These are phyloP conservation scores for Ilyonectria mors-panacis DNA, from an alignment of 2,329 filamentous ascomycete genomes.

Conservation along the genomic window DNA sequence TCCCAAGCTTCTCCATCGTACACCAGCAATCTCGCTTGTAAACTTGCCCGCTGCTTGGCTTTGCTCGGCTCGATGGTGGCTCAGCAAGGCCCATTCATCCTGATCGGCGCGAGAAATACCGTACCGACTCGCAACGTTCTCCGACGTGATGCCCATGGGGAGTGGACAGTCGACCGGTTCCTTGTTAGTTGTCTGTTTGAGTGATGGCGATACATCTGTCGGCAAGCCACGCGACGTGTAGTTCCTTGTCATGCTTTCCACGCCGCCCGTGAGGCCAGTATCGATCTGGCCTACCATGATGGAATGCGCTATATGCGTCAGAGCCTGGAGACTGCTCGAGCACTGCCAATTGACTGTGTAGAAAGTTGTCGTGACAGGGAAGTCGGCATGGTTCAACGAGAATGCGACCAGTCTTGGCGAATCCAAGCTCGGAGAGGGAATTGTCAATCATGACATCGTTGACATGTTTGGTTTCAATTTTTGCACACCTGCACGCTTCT, in stretches of 20 bases:
- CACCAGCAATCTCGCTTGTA: slow-evolving; percentile 58
- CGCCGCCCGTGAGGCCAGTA: slow-evolving; percentile 85
- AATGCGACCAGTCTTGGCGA: slow-evolving; percentile 91
- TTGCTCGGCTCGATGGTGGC: slow-evolving; percentile 78
- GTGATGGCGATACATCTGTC: slow-evolving; percentile 79
- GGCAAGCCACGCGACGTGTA: slow-evolving; percentile 87
- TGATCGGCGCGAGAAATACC: slow-evolving; percentile 80
- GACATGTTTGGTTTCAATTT: slow-evolving; percentile 68
- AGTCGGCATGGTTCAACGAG: slow-evolving; percentile 87
- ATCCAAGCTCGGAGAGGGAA: slow-evolving; percentile 90
- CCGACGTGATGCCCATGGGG: slow-evolving; percentile 93
- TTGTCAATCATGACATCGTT: slow-evolving; percentile 80
- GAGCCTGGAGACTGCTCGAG: slow-evolving; percentile 81
- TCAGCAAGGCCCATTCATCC: slow-evolving; percentile 83
- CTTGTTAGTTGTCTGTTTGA: slow-evolving; percentile 73
- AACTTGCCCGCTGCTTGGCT: slow-evolving; percentile 80
- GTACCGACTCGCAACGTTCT: slow-evolving; percentile 88
- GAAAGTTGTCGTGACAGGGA: slow-evolving; percentile 78
- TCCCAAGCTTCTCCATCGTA: slow-evolving; percentile 78
- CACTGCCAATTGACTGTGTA: slow-evolving; percentile 92
- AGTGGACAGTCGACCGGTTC: slow-evolving; percentile 90
- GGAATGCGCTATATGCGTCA: slow-evolving; percentile 80
- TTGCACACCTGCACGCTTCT: slow-evolving; percentile 50
- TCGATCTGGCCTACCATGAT: slow-evolving; percentile 82
- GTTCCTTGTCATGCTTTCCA: slow-evolving; percentile 96